Evolutionary conservation across 1,284 basidiomycete species (phyloP).

Genomic region (Wallemia mellicola): DNA sequence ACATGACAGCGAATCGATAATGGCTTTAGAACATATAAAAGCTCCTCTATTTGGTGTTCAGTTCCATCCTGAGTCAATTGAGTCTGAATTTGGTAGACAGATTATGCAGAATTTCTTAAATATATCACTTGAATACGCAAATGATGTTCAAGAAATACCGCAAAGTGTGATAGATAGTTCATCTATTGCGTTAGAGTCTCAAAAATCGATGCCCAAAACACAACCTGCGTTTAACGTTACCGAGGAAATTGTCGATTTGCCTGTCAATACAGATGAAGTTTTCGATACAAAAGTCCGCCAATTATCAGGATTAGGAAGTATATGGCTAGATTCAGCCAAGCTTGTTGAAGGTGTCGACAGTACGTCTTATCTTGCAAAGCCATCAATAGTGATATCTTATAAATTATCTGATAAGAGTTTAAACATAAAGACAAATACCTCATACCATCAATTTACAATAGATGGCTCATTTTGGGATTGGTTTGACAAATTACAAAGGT

Average conservation of each 20-base stretch:
- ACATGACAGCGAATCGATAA: not conserved
- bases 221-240: not conserved
- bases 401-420: not conserved
- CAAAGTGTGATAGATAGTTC: not conserved
- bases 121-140: not conserved
- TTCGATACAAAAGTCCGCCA: constrained; percentile 15
- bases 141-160: not conserved
- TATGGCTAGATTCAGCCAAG: constrained; percentile 21
- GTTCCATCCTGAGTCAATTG: constrained; percentile 57
- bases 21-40: constrained; percentile 21
- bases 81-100: constrained; percentile 15
- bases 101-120: constrained; percentile 15
- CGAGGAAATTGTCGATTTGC: not conserved
- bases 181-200: not conserved
- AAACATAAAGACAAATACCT: not conserved
- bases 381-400: constrained; percentile 11
- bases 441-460: not conserved
- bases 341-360: constrained; percentile 6
- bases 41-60: constrained; percentile 77
- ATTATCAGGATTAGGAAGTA: constrained; percentile 14
- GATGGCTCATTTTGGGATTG: constrained; percentile 9
- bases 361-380: constrained; percentile 11
- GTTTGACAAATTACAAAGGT: constrained; percentile 8
- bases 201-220: not conserved
- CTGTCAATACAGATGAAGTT: constrained; percentile 11